phyloP scores from a whole-genome alignment of 2,329 filamentous ascomycete species.

The Trichoderma sp. region DNA sequence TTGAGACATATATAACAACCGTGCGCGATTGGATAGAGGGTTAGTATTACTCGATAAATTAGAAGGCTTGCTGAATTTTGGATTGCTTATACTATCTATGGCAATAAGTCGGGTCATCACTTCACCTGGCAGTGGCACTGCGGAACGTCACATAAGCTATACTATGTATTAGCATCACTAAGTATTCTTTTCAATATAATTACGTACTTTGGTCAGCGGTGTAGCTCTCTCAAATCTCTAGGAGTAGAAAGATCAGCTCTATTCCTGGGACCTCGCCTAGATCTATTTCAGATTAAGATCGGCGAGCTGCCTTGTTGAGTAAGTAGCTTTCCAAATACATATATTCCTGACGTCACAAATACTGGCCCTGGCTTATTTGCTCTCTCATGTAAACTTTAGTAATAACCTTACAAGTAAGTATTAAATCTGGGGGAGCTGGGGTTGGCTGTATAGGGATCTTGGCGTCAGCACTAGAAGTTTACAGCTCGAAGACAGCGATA shows the following conservation, averaged over 20 bases:
- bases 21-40: no score
- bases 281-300: not conserved
- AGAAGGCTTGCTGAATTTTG: not conserved
- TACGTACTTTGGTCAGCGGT: not conserved
- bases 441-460: not conserved
- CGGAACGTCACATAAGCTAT: no score
- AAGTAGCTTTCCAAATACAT: not conserved
- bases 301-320: not conserved
- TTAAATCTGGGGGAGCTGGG: not conserved
- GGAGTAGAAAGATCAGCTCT: not conserved
- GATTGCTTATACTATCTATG: no score
- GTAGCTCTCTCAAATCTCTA: not conserved
- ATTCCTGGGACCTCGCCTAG: not conserved
- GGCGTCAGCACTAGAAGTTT: not conserved
- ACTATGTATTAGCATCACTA: no score
- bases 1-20: no score
- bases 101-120: no score
- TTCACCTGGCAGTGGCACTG: no score
- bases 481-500: not conserved
- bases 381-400: not conserved
- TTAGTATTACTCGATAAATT: no score
- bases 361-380: no score
- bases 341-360: not conserved
- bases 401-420: not conserved
- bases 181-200: no score